A percentile compares a stretch with the other conserved stretches of the same genome.
Conservation (phyloP, 306 rosid genomes). For the Malus sieversii region DNA sequence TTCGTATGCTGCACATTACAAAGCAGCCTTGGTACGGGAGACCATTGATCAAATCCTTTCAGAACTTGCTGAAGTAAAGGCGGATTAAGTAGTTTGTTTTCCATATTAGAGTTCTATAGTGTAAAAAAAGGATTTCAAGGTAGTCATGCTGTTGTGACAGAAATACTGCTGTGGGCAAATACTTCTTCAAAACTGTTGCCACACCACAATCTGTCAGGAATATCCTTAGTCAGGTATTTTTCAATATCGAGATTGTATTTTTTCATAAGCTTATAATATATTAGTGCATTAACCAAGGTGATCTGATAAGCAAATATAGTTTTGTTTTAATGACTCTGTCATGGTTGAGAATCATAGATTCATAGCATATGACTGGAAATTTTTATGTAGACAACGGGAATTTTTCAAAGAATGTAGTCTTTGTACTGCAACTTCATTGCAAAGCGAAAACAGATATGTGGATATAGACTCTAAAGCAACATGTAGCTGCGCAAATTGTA, state of each 20-base stretch:
- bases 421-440: too few species aligned
- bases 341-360: too few species aligned
- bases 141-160: conserved; percentile 37
- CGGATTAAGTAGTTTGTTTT: conserved; percentile 12
- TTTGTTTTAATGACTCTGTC: background rate
- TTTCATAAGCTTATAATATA: background rate
- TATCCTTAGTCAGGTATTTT: conserved; percentile 85
- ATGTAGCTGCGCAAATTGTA: too few species aligned
- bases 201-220: conserved; percentile 72
- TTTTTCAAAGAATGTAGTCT: too few species aligned
- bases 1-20: conserved; percentile 87
- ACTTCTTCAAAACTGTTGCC: conserved; percentile 58
- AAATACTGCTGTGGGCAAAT: conserved; percentile 67
- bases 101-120: background rate
- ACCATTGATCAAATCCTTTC: conserved; percentile 76
- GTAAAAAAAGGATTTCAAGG: background rate
- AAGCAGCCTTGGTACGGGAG: conserved; percentile 95
- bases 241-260: background rate
- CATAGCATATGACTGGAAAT: too few species aligned
- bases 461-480: background rate
- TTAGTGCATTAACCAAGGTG: background rate
- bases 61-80: conserved; percentile 71
- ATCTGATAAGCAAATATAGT: background rate
- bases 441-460: background rate
- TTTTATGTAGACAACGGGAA: too few species aligned